Evolutionary conservation across 768 basidiomycete genomes (phyloP).

Genomic region (Boletus coccyginus): DNA sequence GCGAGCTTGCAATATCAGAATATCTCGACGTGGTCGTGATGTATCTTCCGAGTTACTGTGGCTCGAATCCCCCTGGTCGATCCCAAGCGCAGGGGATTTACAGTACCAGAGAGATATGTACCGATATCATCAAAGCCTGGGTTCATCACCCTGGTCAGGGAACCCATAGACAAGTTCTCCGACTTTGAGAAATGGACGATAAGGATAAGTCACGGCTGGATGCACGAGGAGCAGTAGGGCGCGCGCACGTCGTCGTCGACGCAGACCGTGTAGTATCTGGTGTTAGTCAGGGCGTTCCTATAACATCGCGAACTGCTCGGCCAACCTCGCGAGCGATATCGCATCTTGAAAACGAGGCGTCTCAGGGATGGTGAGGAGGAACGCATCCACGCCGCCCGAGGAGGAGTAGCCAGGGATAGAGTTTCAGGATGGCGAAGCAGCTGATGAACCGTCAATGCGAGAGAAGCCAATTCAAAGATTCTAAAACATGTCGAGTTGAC

Average conservation of each 20-base stretch:
- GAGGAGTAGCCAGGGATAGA: slow-evolving; percentile 72
- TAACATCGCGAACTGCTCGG: slow-evolving; percentile 69
- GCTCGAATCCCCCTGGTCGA: background rate
- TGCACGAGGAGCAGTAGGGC: slow-evolving; percentile 65
- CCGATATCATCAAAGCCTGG: too few relatives aligned
- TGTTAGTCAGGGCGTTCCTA: slow-evolving; percentile 51
- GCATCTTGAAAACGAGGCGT: slow-evolving; percentile 85
- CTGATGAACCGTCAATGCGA: slow-evolving; percentile 26
- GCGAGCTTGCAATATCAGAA: slow-evolving; percentile 80
- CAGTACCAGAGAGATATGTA: background rate
- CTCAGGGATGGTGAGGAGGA: slow-evolving; percentile 82
- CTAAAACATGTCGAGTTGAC: slow-evolving; percentile 58
- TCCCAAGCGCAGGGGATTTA: background rate
- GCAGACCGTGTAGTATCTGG: slow-evolving; percentile 37
- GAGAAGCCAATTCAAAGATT: background rate
- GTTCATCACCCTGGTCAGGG: too few relatives aligned
- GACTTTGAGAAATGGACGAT: slow-evolving; percentile 38
- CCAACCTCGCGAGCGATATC: slow-evolving; percentile 77
- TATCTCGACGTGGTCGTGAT: slow-evolving; percentile 63
- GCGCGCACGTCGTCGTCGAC: slow-evolving; percentile 48
- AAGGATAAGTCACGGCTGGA: slow-evolving; percentile 63
- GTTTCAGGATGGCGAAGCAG: slow-evolving; percentile 46
- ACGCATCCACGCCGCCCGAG: slow-evolving; percentile 77
- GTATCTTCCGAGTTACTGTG: background rate
- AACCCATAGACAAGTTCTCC: slow-evolving; percentile 46